Percentiles rank a stretch among this genome's conserved stretches.
Conservation (phyloP, 805 yeast genomes). For the Suhomyces emberorum region DNA sequence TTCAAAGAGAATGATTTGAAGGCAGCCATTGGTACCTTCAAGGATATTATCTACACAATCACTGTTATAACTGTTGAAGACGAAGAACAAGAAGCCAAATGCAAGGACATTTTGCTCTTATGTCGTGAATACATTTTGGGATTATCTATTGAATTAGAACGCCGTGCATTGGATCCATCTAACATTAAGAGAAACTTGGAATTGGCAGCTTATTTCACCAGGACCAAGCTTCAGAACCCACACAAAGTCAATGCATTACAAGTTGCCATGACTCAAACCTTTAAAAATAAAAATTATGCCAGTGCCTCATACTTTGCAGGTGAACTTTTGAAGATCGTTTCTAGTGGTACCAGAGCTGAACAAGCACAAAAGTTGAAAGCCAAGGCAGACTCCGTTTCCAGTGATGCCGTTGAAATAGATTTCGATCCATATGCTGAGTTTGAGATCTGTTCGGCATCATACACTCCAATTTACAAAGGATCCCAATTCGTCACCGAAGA, state of each 20-base stretch:
- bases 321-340: slow-evolving; percentile 67
- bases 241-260: slow-evolving; percentile 87
- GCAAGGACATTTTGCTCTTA: slow-evolving; percentile 63
- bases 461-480: slow-evolving; percentile 85
- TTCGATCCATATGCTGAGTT: slow-evolving; percentile 91
- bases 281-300: slow-evolving; percentile 82
- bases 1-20: slow-evolving; percentile 83
- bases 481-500: slow-evolving; percentile 70
- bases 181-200: slow-evolving; percentile 85
- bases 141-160: slow-evolving; percentile 81
- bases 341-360: slow-evolving; percentile 79
- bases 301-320: slow-evolving; percentile 88
- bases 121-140: slow-evolving; percentile 93
- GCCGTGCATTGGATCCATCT: slow-evolving; percentile 73
- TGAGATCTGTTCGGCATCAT: slow-evolving; percentile 82
- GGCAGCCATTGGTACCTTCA: slow-evolving; percentile 76
- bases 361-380: slow-evolving; percentile 81
- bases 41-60: slow-evolving; percentile 72
- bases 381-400: slow-evolving; percentile 73
- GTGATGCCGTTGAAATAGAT: slow-evolving; percentile 86
- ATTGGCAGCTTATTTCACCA: slow-evolving; percentile 93
- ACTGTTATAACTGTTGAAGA: slow-evolving; percentile 67
- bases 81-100: slow-evolving; percentile 74
- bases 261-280: slow-evolving; percentile 92
- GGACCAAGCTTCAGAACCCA: slow-evolving; percentile 72